Percentiles rank a stretch among this genome's conserved stretches.
Conservation (phyloP, 2,329 filamentous ascomycete species). For the Colletotrichum abscissum region DNA sequence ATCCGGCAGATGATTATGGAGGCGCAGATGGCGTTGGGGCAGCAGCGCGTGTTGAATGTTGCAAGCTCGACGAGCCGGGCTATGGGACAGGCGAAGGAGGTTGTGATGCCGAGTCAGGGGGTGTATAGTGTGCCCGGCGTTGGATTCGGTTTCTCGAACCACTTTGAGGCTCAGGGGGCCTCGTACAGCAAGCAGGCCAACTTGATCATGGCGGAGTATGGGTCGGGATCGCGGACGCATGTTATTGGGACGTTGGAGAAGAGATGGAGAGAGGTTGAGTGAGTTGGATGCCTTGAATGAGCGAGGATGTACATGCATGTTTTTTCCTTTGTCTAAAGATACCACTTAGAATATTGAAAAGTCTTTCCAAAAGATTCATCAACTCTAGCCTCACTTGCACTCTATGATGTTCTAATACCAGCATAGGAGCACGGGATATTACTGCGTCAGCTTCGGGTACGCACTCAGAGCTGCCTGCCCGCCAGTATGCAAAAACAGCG, state of each 20-base stretch:
- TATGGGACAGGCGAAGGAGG: constrained; percentile 38
- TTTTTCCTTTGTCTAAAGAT: constrained; percentile 22
- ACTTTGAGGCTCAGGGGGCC: constrained; percentile 43
- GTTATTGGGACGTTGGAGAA: constrained; percentile 45
- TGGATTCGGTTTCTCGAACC: constrained; percentile 47
- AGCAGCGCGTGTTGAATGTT: constrained; percentile 40
- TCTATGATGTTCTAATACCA: background rate
- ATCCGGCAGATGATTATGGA: constrained; percentile 42
- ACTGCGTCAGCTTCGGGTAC: constrained; percentile 8
- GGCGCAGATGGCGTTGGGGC: constrained; percentile 39
- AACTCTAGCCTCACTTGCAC: background rate
- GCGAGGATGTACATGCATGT: background rate
- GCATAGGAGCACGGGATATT: background rate
- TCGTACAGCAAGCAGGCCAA: constrained; percentile 44
- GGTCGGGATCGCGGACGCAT: constrained; percentile 27
- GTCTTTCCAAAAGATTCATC: background rate
- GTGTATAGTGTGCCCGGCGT: constrained; percentile 13
- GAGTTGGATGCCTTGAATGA: constrained; percentile 35
- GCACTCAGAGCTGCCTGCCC: constrained; percentile 33
- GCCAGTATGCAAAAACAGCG: constrained; percentile 35
- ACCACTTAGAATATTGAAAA: constrained; percentile 17
- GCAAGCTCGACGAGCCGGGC: constrained; percentile 42
- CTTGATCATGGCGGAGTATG: constrained; percentile 35
- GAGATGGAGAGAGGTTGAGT: constrained; percentile 49
- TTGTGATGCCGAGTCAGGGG: constrained; percentile 3